Conservation (phyloP, 2,329 filamentous ascomycete genomes). For the Mycosphaerella sp. region DNA sequence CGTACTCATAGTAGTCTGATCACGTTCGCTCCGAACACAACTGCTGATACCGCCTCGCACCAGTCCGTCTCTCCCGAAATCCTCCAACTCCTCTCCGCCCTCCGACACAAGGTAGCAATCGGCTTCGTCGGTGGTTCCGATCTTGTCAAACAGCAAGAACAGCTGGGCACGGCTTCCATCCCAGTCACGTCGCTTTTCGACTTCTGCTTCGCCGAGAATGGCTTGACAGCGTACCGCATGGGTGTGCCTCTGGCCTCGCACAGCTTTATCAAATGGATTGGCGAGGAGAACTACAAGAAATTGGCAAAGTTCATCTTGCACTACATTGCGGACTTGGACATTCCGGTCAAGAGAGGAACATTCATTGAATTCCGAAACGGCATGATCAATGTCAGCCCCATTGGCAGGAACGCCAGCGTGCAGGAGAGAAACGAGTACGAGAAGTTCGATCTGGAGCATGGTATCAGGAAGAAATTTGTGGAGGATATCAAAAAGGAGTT, state of each 20-base stretch:
- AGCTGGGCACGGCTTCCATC: constrained; percentile 65
- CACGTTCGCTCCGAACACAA: constrained; percentile 10
- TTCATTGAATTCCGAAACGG: constrained; percentile 86
- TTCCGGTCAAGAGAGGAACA: constrained; percentile 75
- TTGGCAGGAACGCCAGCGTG: constrained; percentile 77
- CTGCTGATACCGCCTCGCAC: background rate
- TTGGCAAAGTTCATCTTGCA: constrained; percentile 69
- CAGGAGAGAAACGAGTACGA: constrained; percentile 79
- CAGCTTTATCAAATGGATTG: constrained; percentile 88
- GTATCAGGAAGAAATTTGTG: constrained; percentile 71
- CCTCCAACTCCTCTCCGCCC: constrained; percentile 67
- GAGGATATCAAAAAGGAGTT: constrained; percentile 72
- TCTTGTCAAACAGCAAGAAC: constrained; percentile 90
- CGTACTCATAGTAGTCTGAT: background rate
- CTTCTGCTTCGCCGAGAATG: constrained; percentile 97
- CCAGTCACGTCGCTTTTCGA: constrained; percentile 83
- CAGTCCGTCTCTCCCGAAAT: constrained; percentile 65
- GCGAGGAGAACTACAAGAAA: constrained; percentile 77
- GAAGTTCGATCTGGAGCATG: constrained; percentile 69
- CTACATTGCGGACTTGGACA: constrained; percentile 77
- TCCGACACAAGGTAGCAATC: constrained; percentile 83
- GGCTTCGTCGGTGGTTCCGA: constrained; percentile 92
- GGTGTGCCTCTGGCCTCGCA: constrained; percentile 68
- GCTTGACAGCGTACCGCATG: constrained; percentile 80
- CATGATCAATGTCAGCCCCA: constrained; percentile 80